Evolutionary conservation across 768 basidiomycete genomes (phyloP).

Genomic region (Trametes cubensis): DNA sequence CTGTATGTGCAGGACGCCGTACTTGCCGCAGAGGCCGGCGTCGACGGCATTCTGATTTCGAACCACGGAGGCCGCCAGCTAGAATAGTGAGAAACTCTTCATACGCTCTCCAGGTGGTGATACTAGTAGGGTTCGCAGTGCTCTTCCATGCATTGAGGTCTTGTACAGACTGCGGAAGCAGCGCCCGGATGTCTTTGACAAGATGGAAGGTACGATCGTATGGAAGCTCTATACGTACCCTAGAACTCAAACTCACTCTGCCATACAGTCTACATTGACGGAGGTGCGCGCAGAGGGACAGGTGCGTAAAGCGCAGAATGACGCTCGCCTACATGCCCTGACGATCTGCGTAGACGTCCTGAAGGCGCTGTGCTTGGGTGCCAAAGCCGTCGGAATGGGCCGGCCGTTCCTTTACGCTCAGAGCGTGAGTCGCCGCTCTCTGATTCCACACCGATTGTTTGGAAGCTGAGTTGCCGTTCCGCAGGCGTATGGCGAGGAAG

Average conservation of each 20-base stretch:
- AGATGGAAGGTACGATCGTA: constrained; percentile 58
- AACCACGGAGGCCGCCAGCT: constrained; percentile 94
- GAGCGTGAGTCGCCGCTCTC: constrained; percentile 53
- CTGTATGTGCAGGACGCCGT: constrained; percentile 71
- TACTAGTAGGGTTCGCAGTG: constrained; percentile 43
- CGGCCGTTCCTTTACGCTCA: constrained; percentile 86
- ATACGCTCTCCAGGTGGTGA: constrained; percentile 15
- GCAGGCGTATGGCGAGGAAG: constrained; percentile 72
- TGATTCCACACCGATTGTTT: constrained; percentile 6
- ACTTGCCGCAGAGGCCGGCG: constrained; percentile 79
- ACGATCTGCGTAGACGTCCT: constrained; percentile 60
- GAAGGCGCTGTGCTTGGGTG: constrained; percentile 89
- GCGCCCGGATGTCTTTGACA: constrained; percentile 73
- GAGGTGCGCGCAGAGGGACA: constrained; percentile 79
- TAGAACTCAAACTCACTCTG: not conserved
- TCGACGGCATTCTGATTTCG: constrained; percentile 85
- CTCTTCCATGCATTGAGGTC: constrained; percentile 78
- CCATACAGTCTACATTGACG: constrained; percentile 79
- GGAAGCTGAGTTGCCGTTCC: constrained; percentile 31
- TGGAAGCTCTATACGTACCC: not conserved
- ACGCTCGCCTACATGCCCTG: not conserved
- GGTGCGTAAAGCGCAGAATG: constrained; percentile 42
- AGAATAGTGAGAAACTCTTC: constrained; percentile 59
- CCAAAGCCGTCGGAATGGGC: constrained; percentile 84
- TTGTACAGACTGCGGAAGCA: constrained; percentile 72